Evolutionary conservation across 2,329 filamentous ascomycete species (phyloP).

Genomic region (Verticillium nubilum): DNA sequence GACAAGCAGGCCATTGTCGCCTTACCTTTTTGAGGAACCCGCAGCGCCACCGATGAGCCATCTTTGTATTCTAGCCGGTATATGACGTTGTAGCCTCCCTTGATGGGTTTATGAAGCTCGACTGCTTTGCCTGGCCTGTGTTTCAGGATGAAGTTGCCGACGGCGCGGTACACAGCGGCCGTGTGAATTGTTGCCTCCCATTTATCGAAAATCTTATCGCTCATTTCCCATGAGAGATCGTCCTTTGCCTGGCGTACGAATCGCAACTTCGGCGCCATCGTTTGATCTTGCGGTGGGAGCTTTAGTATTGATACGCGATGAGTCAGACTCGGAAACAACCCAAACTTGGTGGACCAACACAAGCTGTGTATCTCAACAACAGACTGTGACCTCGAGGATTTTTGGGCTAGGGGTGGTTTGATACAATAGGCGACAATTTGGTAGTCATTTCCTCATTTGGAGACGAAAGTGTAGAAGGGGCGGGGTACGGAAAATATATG

Average conservation of each 20-base stretch:
- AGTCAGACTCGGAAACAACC: no score
- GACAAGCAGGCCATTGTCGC: neutral
- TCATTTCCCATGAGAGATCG: conserved; percentile 22
- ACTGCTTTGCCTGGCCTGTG: conserved; percentile 17
- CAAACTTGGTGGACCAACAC: no score
- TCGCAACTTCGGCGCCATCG: no score
- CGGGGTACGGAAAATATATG: no score
- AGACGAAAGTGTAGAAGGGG: no score
- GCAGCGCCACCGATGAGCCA: conserved; percentile 22
- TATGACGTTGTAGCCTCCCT: conserved; percentile 22
- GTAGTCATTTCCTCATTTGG: no score
- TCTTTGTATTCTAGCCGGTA: conserved; percentile 25
- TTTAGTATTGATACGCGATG: no score
- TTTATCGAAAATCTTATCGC: conserved; percentile 19
- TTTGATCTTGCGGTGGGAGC: no score
- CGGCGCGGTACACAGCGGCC: conserved; percentile 12
- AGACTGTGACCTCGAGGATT: no score
- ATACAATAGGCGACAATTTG: no score
- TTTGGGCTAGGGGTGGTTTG: no score
- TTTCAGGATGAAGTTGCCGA: conserved; percentile 17
- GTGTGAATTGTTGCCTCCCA: conserved; percentile 11
- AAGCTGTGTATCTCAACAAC: no score
- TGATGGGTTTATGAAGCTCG: neutral
- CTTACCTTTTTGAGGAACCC: conserved; percentile 13
- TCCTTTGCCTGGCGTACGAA: conserved; percentile 6